Evolutionary conservation across 2,329 filamentous ascomycete genomes (phyloP).

Genomic region (Epichloe typhina): DNA sequence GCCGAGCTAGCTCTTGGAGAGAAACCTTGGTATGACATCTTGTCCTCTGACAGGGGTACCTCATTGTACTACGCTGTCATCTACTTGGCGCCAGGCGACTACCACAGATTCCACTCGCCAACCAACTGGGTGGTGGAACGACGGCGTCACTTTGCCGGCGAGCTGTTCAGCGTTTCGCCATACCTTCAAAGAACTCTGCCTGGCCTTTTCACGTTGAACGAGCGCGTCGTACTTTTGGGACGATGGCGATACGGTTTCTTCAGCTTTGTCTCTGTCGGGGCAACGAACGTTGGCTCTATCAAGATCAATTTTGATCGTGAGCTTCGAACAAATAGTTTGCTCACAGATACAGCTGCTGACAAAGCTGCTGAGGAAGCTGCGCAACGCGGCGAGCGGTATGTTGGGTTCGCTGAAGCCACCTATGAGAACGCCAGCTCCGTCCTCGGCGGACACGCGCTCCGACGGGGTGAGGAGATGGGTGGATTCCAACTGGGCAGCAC

Average conservation of each 20-base stretch:
- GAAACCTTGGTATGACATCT: slow-evolving; percentile 56
- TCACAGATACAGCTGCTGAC: slow-evolving; percentile 86
- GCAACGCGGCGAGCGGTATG: slow-evolving; percentile 64
- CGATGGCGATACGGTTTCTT: slow-evolving; percentile 98
- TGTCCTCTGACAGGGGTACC: slow-evolving; percentile 48
- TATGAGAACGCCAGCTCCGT: slow-evolving; percentile 68
- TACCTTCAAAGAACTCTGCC: slow-evolving; percentile 89
- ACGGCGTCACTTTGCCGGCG: slow-evolving; percentile 92
- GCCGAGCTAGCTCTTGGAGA: slow-evolving; percentile 68
- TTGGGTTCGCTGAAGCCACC: slow-evolving; percentile 85
- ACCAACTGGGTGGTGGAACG: slow-evolving; percentile 90
- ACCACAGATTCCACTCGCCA: slow-evolving; percentile 95
- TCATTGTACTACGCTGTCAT: slow-evolving; percentile 88
- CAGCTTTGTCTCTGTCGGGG: slow-evolving; percentile 86
- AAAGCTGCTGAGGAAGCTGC: slow-evolving; percentile 69
- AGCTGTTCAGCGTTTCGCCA: slow-evolving; percentile 87
- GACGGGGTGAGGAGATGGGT: slow-evolving; percentile 91
- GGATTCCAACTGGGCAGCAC: slow-evolving; percentile 94
- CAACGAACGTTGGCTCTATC: slow-evolving; percentile 95
- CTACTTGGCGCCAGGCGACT: slow-evolving; percentile 93
- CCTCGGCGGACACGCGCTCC: slow-evolving; percentile 70
- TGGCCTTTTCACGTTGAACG: slow-evolving; percentile 91
- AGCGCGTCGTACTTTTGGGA: slow-evolving; percentile 84
- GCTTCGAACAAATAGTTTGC: slow-evolving; percentile 80
- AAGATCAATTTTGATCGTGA: slow-evolving; percentile 94